Conservation (phyloP, 768 basidiomycete genomes). For the Tephrocybe sp. region DNA sequence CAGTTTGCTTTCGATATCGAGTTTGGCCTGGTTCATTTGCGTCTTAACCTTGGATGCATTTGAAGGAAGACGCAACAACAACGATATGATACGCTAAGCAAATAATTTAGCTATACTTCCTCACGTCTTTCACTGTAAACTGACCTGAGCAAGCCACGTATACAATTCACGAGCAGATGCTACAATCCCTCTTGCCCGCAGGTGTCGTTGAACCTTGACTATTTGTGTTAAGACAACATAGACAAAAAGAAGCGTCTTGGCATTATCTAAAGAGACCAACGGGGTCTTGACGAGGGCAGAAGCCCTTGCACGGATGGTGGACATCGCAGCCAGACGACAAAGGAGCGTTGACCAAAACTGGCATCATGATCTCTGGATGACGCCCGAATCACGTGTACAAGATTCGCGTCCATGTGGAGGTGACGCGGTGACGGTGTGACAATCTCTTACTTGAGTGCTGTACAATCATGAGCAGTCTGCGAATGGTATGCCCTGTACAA, state of each 20-base stretch:
- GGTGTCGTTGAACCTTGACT: conserved; percentile 56
- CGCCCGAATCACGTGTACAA: conserved; percentile 12
- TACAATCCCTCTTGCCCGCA: conserved; percentile 58
- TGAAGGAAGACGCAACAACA: conserved; percentile 61
- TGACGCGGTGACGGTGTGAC: conserved; percentile 4
- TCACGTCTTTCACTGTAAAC: conserved; percentile 12
- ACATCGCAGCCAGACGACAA: conserved; percentile 5
- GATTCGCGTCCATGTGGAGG: conserved; percentile 1
- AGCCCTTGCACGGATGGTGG: conserved; percentile 13
- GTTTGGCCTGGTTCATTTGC: conserved; percentile 63
- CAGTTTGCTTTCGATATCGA: conserved; percentile 65
- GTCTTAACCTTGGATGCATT: conserved; percentile 55
- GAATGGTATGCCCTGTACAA: conserved; percentile 45
- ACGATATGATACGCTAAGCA: conserved; percentile 49
- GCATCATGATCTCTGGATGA: not conserved
- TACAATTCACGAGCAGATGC: conserved; percentile 51
- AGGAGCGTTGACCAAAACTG: not conserved
- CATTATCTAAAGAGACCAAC: conserved; percentile 36
- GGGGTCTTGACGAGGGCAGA: conserved; percentile 13
- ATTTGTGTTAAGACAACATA: conserved; percentile 53
- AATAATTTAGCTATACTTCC: not conserved
- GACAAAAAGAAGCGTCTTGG: conserved; percentile 55
- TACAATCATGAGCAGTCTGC: conserved; percentile 41
- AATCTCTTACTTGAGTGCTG: not conserved
- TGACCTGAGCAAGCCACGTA: conserved; percentile 48